Evolutionary conservation across 2,329 filamentous ascomycete genomes (phyloP).

Genomic region (Fusarium oligoseptatum): DNA sequence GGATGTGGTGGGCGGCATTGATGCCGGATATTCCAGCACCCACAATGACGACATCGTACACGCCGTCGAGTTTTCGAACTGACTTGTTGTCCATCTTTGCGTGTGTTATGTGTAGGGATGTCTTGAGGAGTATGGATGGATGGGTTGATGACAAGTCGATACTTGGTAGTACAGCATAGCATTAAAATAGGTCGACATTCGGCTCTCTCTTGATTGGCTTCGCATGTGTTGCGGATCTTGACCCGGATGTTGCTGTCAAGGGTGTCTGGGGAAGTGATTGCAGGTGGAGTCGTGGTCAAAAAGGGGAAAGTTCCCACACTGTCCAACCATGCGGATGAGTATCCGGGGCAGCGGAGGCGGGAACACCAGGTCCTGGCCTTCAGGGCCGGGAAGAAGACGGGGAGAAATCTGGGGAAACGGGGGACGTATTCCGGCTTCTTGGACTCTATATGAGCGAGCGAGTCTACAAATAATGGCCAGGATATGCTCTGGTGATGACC

Average conservation of each 20-base stretch:
- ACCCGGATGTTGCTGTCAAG: not conserved
- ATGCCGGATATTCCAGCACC: constrained; percentile 85
- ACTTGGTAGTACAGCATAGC: not conserved
- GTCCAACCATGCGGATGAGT: not conserved
- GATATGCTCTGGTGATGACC: not conserved
- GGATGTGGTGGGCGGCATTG: constrained; percentile 78
- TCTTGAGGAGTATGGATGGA: not conserved
- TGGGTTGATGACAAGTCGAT: not conserved
- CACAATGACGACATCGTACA: constrained; percentile 70
- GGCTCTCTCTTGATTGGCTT: not conserved
- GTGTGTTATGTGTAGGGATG: not conserved
- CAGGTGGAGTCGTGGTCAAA: not conserved
- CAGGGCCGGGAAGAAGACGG: not conserved
- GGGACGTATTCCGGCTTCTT: not conserved
- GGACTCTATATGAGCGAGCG: not conserved
- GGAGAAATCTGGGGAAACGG: not conserved
- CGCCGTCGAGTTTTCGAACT: not conserved
- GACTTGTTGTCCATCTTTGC: not conserved
- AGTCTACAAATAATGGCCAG: not conserved
- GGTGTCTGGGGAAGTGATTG: not conserved
- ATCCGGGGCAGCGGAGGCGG: not conserved
- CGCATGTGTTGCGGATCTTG: not conserved
- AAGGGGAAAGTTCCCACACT: not conserved
- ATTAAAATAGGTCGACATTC: not conserved
- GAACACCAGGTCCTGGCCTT: not conserved